These are phyloP conservation scores for Diatrype stigma DNA, from an alignment of 2,329 filamentous ascomycete genomes.

Conservation along the genomic window DNA sequence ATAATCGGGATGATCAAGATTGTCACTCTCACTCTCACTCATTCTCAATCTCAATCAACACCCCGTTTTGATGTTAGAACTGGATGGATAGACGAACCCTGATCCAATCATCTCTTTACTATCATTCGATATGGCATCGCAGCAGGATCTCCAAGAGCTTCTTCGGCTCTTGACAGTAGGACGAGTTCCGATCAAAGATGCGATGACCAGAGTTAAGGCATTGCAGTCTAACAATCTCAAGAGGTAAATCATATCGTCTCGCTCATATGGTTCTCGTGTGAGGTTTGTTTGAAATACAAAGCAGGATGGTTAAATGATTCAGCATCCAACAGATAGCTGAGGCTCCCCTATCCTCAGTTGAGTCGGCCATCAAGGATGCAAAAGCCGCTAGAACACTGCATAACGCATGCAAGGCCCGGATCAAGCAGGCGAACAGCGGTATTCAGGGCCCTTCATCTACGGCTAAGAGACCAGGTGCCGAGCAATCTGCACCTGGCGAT, in stretches of 20 bases:
- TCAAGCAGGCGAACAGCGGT: constrained; percentile 32
- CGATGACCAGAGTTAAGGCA: constrained; percentile 54
- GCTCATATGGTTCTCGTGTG: neutral
- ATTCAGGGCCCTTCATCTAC: constrained; percentile 11
- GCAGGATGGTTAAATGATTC: neutral
- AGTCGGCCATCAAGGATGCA: constrained; percentile 42
- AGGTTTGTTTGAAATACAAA: neutral
- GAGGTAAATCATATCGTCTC: constrained; percentile 41
- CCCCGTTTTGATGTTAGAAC: neutral
- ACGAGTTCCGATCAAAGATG: constrained; percentile 54
- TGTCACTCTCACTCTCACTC: too few species aligned
- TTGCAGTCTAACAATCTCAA: constrained; percentile 51
- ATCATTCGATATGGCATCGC: constrained; percentile 42
- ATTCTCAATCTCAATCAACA: too few species aligned
- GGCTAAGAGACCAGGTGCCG: constrained; percentile 29
- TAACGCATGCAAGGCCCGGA: constrained; percentile 49
- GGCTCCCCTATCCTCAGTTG: constrained; percentile 39
- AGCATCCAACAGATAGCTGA: constrained; percentile 55
- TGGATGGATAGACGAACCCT: neutral
- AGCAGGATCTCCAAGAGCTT: constrained; percentile 58
- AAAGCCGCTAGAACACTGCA: constrained; percentile 49
- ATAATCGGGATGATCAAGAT: too few species aligned
- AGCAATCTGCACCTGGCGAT: constrained; percentile 12
- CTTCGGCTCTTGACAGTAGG: constrained; percentile 56
- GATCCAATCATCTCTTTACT: neutral